These are phyloP conservation scores for Acanthamoeba royreba DNA, from an alignment of 208 protist genomes.

Conservation along the genomic window DNA sequence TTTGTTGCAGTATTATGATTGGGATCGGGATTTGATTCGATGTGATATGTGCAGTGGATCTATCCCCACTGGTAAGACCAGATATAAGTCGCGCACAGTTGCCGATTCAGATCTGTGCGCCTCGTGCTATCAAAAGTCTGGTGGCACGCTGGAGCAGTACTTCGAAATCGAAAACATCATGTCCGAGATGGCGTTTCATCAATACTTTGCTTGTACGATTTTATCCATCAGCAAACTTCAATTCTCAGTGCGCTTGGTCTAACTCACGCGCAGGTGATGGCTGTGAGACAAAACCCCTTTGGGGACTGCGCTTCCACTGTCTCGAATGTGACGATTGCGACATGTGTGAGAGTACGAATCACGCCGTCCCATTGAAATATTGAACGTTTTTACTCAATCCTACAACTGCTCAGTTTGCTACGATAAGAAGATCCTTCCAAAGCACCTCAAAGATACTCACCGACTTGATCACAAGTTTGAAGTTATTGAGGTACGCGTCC, in stretches of 20 bases:
- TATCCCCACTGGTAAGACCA: constrained; percentile 27
- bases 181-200: constrained; percentile 58
- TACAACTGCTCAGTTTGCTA: constrained; percentile 49
- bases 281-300: constrained; percentile 61
- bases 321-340: constrained; percentile 61
- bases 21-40: neutral
- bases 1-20: neutral
- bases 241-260: neutral
- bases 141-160: neutral
- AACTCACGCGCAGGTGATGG: constrained; percentile 11
- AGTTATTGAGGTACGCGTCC: constrained; percentile 34
- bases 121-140: constrained; percentile 24
- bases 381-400: no score
- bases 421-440: constrained; percentile 32
- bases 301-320: constrained; percentile 65
- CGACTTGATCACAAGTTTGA: constrained; percentile 10
- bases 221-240: neutral
- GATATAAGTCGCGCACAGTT: constrained; percentile 36
- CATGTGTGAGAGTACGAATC: constrained; percentile 52
- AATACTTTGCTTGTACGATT: constrained; percentile 56
- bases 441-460: neutral
- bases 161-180: constrained; percentile 51
- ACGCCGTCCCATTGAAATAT: neutral
- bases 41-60: constrained; percentile 29
- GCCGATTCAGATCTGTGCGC: neutral